phyloP scores from a whole-genome alignment of 2,329 filamentous ascomycete genomes.

The Pyricularia sp. region DNA sequence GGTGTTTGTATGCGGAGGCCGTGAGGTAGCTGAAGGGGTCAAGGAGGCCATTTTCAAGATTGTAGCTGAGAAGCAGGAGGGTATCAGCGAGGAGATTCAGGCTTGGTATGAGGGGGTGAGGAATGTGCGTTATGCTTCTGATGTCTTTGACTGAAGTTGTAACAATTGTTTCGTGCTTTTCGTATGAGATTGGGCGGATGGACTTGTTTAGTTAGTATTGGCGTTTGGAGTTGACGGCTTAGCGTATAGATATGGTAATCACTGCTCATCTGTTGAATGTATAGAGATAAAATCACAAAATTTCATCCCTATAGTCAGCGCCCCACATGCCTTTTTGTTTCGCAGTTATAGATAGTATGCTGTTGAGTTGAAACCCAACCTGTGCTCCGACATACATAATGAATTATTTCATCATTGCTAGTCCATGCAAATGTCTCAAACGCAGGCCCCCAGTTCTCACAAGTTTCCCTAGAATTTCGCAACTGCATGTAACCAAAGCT shows the following conservation, averaged over 20 bases:
- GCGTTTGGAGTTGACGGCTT: not conserved
- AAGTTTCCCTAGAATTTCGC: not conserved
- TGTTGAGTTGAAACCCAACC: not conserved
- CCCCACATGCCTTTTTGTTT: not conserved
- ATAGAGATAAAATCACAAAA: not conserved
- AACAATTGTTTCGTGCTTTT: not conserved
- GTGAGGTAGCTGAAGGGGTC: slow-evolving; percentile 27
- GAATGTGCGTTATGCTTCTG: slow-evolving; percentile 44
- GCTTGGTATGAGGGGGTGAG: slow-evolving; percentile 35
- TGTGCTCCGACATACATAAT: not conserved
- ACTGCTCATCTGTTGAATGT: not conserved
- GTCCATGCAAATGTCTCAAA: not conserved
- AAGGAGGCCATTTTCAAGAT: slow-evolving; percentile 21
- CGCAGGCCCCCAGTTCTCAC: not conserved
- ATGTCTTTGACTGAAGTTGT: slow-evolving; percentile 38
- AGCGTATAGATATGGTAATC: not conserved
- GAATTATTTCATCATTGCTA: not conserved
- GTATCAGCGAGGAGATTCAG: slow-evolving; percentile 25
- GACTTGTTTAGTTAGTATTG: not conserved
- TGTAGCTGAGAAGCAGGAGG: slow-evolving; percentile 17
- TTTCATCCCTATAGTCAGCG: not conserved
- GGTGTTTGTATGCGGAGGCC: slow-evolving; percentile 49
- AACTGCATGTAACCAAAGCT: not conserved
- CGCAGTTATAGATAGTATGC: not conserved
- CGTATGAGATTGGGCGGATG: not conserved